Percentiles rank a stretch among this genome's conserved stretches.
Conservation (phyloP, 768 basidiomycete species). For the Chalciporus piperatus region DNA sequence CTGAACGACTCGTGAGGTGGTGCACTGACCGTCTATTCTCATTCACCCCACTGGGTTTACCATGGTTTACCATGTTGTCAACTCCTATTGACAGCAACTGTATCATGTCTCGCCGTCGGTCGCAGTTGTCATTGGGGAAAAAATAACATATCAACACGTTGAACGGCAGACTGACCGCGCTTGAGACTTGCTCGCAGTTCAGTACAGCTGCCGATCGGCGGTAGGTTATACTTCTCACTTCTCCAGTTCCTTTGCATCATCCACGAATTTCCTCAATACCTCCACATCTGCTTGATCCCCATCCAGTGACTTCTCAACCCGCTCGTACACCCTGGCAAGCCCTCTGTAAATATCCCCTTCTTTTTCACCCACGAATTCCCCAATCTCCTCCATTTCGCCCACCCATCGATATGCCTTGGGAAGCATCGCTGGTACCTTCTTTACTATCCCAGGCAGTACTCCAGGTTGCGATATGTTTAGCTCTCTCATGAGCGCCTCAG, state of each 20-base stretch:
- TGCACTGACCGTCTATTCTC: no score
- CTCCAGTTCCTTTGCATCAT: constrained; percentile 36
- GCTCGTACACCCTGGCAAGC: constrained; percentile 43
- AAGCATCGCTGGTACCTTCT: constrained; percentile 45
- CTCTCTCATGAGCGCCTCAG: constrained; percentile 53
- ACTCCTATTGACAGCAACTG: no score
- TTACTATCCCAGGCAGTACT: constrained; percentile 39
- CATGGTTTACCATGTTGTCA: no score
- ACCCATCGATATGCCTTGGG: constrained; percentile 65
- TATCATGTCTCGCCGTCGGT: not conserved
- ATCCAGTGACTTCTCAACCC: constrained; percentile 40
- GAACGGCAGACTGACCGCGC: not conserved
- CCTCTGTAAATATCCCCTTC: constrained; percentile 48
- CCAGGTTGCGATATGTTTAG: constrained; percentile 45
- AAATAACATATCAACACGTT: not conserved
- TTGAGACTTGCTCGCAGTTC: no score
- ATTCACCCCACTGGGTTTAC: no score
- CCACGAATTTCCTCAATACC: constrained; percentile 42
- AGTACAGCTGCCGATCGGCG: not conserved
- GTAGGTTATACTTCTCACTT: constrained; percentile 1
- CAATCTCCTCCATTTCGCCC: constrained; percentile 64
- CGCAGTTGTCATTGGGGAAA: not conserved
- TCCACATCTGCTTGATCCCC: constrained; percentile 39
- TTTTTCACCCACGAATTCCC: constrained; percentile 47
- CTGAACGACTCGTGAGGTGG: no score